A percentile compares a stretch with the other conserved stretches of the same genome.
These are phyloP conservation scores for Candida piceae DNA, from an alignment of 805 yeast species.

Conservation along the genomic window DNA sequence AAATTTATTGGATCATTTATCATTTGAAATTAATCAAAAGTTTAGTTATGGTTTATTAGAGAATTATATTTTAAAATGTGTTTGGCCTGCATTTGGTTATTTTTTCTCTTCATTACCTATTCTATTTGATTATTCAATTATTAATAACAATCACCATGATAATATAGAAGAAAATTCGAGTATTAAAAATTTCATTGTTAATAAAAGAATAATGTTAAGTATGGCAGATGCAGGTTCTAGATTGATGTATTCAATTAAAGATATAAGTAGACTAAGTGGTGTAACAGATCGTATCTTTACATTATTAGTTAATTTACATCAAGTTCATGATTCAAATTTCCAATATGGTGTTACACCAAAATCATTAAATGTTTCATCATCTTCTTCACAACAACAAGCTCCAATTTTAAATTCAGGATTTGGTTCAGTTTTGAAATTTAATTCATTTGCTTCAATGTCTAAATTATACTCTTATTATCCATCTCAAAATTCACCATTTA, in stretches of 20 bases:
- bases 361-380: constrained; percentile 2
- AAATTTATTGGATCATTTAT: constrained; percentile 37
- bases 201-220: constrained; percentile 83
- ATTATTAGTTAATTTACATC: constrained; percentile 70
- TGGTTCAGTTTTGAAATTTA: constrained; percentile 26
- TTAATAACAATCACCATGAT: no score
- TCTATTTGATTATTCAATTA: constrained; percentile 42
- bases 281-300: constrained; percentile 82
- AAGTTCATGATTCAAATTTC: constrained; percentile 64
- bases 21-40: constrained; percentile 45
- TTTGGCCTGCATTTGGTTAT: constrained; percentile 96
- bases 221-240: constrained; percentile 94
- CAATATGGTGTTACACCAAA: constrained; percentile 37
- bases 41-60: constrained; percentile 71
- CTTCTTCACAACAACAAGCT: constrained; percentile 4
- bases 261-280: constrained; percentile 85
- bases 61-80: constrained; percentile 81
- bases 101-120: constrained; percentile 87
- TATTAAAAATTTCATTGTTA: constrained; percentile 85
- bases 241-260: constrained; percentile 91
- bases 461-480: constrained; percentile 12
- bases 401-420: constrained; percentile 20
- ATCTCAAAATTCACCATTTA: constrained; percentile 34
- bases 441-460: constrained; percentile 28
- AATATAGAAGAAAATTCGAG: constrained; percentile 42